Evolutionary conservation across 495 filamentous ascomycete genomes (phyloP), one percentile per base, ranked within the genome.

Genomic region (Aspergillus funiculosus): DNA sequence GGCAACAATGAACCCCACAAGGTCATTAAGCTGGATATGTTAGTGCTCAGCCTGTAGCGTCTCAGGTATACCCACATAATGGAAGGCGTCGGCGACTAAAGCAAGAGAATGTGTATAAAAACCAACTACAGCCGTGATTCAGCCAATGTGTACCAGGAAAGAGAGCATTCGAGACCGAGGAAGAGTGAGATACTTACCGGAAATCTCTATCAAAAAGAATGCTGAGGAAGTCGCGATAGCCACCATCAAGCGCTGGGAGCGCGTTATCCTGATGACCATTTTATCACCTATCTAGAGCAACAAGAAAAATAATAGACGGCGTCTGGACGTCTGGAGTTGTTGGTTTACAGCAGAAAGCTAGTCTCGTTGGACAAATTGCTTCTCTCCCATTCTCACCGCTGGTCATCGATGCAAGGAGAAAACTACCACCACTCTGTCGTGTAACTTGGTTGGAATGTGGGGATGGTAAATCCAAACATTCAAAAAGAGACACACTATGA

Each of bases 81-180:
- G 90, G 58, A 95, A 95, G 34, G 89, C 85, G 71, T 96, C 89
- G 13, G 90, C 90, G 52, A 90, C 83, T 46, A 96, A 64, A 5
- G 90, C 89, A 28, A 96, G 76, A 17, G 89, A 95, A 53, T 83
- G 79, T 21, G 89, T 89, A 27, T 79, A 72, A 54, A 91, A 85
- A 18, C 90, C 90, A 39, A 86, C 79, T 72, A 28, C 39, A 26
- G 10, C 29, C n/a, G n/a, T 4, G 9, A 40, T 31, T 32, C 29
- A 45, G 40, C 9, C 6, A 43, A 18, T 5, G 14, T 25, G n/a
- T 17, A 7, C 13, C 3, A 34, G 19, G 19, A 13, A 19, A 3
- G 24, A 24, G 40, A 40, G n/a, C n/a, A 29, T n/a, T 29, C 14
- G 9, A 21, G 18, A 46, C 25, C 5, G 32, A n/a, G 15, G 48